Percentiles rank a stretch among this genome's conserved stretches.
These are phyloP conservation scores for Colletotrichum destructivum DNA, from an alignment of 2,329 filamentous ascomycete species.

Conservation along the genomic window DNA sequence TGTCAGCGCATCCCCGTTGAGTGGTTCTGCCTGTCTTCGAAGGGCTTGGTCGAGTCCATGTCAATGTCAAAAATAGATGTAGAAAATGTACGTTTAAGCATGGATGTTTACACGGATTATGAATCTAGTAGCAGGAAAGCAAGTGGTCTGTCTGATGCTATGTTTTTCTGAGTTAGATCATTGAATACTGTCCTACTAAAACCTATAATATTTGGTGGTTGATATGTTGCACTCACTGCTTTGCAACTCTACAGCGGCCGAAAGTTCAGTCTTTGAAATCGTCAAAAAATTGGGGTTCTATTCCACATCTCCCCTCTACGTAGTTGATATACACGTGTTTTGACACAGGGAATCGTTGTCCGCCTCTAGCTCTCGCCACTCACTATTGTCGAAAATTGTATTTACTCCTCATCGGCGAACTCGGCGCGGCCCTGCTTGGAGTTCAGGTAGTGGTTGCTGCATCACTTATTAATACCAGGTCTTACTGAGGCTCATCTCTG, in stretches of 20 bases:
- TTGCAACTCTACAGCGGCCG: background rate
- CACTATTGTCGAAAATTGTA: background rate
- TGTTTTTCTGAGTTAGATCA: background rate
- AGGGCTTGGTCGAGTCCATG: background rate
- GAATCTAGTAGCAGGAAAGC: rapidly evolving
- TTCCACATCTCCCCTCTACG: conserved; percentile 51
- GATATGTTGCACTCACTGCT: background rate
- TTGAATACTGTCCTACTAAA: no score
- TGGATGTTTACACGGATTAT: background rate
- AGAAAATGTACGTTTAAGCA: no score
- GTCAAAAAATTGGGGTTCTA: conserved; percentile 49
- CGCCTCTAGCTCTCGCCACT: conserved; percentile 48
- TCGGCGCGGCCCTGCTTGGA: conserved; percentile 80
- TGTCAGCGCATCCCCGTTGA: conserved; percentile 25
- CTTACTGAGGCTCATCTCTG: background rate
- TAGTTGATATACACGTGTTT: conserved; percentile 46
- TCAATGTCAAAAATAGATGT: background rate
- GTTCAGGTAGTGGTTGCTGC: conserved; percentile 85
- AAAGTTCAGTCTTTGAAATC: background rate
- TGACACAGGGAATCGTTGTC: conserved; percentile 59
- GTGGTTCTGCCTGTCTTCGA: background rate
- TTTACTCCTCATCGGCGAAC: conserved; percentile 62
- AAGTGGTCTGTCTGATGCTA: background rate
- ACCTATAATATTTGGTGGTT: no score
- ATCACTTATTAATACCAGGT: conserved; percentile 37